These are phyloP conservation scores for Eragrostis tef DNA, from an alignment of 202 grass and related monocot genomes.

Conservation along the genomic window DNA sequence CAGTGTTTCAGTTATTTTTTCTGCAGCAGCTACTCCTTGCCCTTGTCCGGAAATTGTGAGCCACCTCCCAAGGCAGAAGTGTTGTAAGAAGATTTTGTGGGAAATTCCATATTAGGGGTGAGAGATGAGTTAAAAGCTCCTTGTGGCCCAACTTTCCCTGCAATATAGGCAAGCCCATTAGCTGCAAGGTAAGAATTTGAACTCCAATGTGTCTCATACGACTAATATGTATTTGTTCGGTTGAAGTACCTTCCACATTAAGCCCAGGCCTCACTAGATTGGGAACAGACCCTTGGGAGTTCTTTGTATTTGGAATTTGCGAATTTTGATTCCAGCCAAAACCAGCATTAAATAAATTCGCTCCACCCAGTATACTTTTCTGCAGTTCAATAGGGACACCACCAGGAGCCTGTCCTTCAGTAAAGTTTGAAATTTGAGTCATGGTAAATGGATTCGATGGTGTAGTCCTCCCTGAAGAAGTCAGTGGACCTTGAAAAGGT, in stretches of 20 bases:
- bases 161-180: conserved; percentile 47
- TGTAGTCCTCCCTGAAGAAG: conserved; percentile 64
- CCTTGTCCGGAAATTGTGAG: conserved; percentile 81
- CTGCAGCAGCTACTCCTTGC: too few relatives aligned
- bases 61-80: conserved; percentile 71
- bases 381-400: conserved; percentile 67
- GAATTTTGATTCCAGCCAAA: conserved; percentile 83
- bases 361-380: conserved; percentile 70
- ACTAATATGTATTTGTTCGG: conserved; percentile 33
- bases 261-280: conserved; percentile 64
- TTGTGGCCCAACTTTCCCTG: conserved; percentile 70
- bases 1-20: too few relatives aligned
- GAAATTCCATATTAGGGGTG: conserved; percentile 56
- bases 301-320: conserved; percentile 60
- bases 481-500: conserved; percentile 48
- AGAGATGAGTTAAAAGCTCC: conserved; percentile 67
- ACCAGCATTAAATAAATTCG: conserved; percentile 63
- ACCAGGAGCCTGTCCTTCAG: conserved; percentile 65
- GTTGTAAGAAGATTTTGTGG: conserved; percentile 54
- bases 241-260: conserved; percentile 61
- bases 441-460: conserved; percentile 59
- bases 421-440: conserved; percentile 63
- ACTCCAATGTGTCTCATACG: conserved; percentile 30
- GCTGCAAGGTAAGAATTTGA: conserved; percentile 28
- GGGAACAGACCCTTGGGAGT: conserved; percentile 70